A percentile compares a stretch with the other conserved stretches of the same genome.
phyloP scores from a whole-genome alignment of 1,284 basidiomycete genomes.

The Spongispora temasekensis region DNA sequence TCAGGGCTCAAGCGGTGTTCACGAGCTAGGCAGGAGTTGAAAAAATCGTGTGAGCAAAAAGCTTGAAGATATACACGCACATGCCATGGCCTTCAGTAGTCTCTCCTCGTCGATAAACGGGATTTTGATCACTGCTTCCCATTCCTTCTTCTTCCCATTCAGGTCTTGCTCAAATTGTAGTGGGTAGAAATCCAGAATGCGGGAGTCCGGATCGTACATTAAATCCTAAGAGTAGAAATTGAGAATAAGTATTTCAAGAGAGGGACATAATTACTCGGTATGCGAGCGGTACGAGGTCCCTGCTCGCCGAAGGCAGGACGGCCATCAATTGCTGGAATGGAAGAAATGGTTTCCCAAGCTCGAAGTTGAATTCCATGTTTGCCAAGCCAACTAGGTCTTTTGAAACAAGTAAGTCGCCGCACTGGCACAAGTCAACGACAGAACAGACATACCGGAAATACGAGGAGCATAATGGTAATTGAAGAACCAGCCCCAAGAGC shows the following conservation, averaged over 20 bases:
- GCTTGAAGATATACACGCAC: conserved; percentile 48
- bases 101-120: conserved; percentile 93
- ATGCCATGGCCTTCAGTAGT: conserved; percentile 79
- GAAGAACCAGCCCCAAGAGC: conserved; percentile 99
- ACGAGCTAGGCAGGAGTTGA: conserved; percentile 49
- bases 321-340: conserved; percentile 99
- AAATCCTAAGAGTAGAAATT: conserved; percentile 60
- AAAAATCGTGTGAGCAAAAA: neutral
- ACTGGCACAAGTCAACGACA: neutral
- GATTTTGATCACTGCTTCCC: conserved; percentile 99
- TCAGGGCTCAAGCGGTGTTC: conserved; percentile 78
- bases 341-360: conserved; percentile 87
- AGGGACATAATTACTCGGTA: conserved; percentile 62
- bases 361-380: conserved; percentile 82
- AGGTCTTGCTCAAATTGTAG: conserved; percentile 88
- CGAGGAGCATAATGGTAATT: conserved; percentile 96
- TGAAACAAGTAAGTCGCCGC: conserved; percentile 7
- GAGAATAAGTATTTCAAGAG: neutral
- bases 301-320: conserved; percentile 89
- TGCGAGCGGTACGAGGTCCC: conserved; percentile 82
- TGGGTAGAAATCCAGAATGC: conserved; percentile 96
- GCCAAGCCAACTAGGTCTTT: conserved; percentile 79
- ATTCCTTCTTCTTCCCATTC: conserved; percentile 98
- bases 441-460: conserved; percentile 71
- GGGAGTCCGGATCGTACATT: conserved; percentile 85